phyloP scores from a whole-genome alignment of 345 rosid species.

The Raphanus sativus region DNA sequence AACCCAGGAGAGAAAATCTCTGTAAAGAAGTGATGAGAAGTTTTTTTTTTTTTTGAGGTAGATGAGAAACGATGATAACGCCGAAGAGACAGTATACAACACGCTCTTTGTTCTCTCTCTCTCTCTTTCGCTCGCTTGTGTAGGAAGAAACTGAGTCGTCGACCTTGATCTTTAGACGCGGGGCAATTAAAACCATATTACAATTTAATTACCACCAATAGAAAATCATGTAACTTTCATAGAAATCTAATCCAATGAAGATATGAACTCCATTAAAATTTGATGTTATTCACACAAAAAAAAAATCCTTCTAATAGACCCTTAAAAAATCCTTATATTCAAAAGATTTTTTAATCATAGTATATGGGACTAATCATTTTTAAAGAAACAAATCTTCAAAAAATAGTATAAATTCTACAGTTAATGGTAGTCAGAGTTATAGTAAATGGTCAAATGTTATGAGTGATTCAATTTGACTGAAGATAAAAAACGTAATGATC shows the following conservation, averaged over 20 bases:
- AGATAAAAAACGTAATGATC: not conserved
- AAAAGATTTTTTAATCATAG: too few relatives aligned
- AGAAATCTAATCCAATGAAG: not conserved
- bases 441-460: slow-evolving; percentile 20
- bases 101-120: slow-evolving; percentile 21
- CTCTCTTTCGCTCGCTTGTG: slow-evolving; percentile 23
- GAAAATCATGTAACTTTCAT: not conserved
- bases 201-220: not conserved
- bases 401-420: not conserved
- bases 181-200: slow-evolving; percentile 27
- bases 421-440: slow-evolving; percentile 12
- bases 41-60: slow-evolving; percentile 1
- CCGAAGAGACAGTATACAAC: slow-evolving; percentile 9
- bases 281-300: not conserved
- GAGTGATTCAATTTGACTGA: slow-evolving; percentile 13
- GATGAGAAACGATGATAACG: slow-evolving; percentile 42
- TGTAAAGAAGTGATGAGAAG: not conserved
- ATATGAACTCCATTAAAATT: not conserved
- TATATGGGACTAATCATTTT: not conserved
- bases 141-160: slow-evolving; percentile 39
- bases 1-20: slow-evolving; percentile 16
- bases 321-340: too few relatives aligned
- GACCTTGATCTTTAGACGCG: slow-evolving; percentile 46
- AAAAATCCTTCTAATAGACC: too few relatives aligned
- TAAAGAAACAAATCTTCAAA: not conserved